Evolutionary conservation across 495 filamentous ascomycete genomes (phyloP).

Genomic region (Friedmanniomyces endolithicus): DNA sequence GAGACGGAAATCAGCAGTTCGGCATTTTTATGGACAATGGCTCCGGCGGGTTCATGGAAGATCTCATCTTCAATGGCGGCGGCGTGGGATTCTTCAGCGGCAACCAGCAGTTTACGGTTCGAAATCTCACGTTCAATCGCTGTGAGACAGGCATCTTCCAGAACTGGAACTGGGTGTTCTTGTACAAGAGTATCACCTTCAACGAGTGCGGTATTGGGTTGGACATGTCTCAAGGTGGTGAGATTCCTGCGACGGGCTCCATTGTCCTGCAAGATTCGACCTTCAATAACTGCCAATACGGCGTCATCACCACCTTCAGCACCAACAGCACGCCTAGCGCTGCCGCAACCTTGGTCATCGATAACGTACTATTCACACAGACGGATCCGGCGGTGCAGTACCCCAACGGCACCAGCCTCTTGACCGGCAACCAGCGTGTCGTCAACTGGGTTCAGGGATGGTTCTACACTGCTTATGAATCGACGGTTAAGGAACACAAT

Average conservation of each 20-base stretch:
- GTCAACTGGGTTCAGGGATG: constrained; percentile 64
- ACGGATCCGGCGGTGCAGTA: constrained; percentile 43
- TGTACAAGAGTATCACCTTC: constrained; percentile 67
- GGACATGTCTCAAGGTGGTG: constrained; percentile 57
- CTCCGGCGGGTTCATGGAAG: constrained; percentile 27
- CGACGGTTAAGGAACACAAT: neutral
- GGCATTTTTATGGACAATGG: constrained; percentile 39
- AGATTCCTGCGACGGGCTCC: constrained; percentile 61
- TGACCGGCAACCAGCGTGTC: constrained; percentile 56
- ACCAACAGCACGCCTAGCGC: constrained; percentile 45
- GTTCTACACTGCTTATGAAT: constrained; percentile 38
- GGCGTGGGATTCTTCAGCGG: constrained; percentile 74
- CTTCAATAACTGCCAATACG: constrained; percentile 59
- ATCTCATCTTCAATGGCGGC: constrained; percentile 74
- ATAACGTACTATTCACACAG: constrained; percentile 70
- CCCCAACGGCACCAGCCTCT: constrained; percentile 43
- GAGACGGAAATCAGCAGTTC: constrained; percentile 18
- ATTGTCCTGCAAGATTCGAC: constrained; percentile 70
- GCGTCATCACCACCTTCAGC: constrained; percentile 58
- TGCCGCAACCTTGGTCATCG: constrained; percentile 67
- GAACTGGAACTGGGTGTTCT: constrained; percentile 95
- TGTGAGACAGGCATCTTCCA: constrained; percentile 82
- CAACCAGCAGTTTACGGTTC: constrained; percentile 90
- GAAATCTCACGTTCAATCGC: constrained; percentile 80
- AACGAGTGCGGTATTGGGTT: constrained; percentile 69